These are phyloP conservation scores for Blastobotrys capitulatus DNA, from an alignment of 1,139 yeast species.

Conservation along the genomic window DNA sequence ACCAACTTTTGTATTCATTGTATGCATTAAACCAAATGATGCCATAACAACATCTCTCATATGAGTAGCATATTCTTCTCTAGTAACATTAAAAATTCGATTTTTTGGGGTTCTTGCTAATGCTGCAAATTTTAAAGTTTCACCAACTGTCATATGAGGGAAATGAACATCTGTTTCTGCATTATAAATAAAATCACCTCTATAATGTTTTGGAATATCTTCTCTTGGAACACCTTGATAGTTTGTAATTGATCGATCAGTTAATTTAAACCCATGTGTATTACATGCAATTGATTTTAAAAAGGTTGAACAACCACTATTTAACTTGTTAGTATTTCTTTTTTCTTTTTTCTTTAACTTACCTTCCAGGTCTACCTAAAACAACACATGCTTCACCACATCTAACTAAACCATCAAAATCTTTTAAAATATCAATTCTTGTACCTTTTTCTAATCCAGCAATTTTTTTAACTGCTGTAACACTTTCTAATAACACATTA, in stretches of 20 bases:
- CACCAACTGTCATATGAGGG: slow-evolving; percentile 68
- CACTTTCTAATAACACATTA: slow-evolving; percentile 39
- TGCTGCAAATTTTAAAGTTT: slow-evolving; percentile 63
- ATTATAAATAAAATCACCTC: slow-evolving; percentile 68
- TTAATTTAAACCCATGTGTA: slow-evolving; percentile 65
- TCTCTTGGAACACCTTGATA: slow-evolving; percentile 34
- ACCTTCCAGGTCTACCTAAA: slow-evolving; percentile 66
- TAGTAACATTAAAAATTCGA: slow-evolving; percentile 52
- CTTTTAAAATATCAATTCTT: slow-evolving; percentile 53
- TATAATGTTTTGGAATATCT: slow-evolving; percentile 46
- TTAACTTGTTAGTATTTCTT: slow-evolving; percentile 1
- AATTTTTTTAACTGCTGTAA: slow-evolving; percentile 22
- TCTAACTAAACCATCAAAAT: slow-evolving; percentile 60
- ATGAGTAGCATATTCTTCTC: slow-evolving; percentile 55
- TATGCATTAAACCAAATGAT: slow-evolving; percentile 62
- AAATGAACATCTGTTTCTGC: slow-evolving; percentile 70
- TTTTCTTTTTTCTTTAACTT: neutral
- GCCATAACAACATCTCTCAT: slow-evolving; percentile 67
- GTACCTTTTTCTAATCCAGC: slow-evolving; percentile 23
- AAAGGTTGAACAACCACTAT: slow-evolving; percentile 74
- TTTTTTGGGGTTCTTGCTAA: slow-evolving; percentile 59
- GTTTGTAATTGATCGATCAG: slow-evolving; percentile 40
- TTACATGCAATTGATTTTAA: slow-evolving; percentile 64
- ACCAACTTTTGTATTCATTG: slow-evolving; percentile 66
- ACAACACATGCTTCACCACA: slow-evolving; percentile 77